These are phyloP conservation scores for Hymenotorrendiella dingleyae DNA, from an alignment of 2,329 filamentous ascomycete species.

Conservation along the genomic window DNA sequence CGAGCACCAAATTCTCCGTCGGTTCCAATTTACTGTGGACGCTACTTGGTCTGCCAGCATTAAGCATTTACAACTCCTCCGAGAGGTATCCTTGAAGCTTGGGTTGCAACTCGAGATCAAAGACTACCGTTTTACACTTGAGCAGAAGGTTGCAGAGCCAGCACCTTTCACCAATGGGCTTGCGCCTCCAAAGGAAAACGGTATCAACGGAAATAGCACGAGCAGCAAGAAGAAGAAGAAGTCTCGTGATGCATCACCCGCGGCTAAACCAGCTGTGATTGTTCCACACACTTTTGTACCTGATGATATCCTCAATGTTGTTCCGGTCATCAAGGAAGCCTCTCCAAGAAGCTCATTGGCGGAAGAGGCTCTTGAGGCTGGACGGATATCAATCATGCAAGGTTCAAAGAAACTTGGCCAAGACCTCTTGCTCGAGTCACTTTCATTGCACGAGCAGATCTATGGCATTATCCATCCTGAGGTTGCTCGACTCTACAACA, in stretches of 20 bases:
- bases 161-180: conserved; percentile 31
- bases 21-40: conserved; percentile 72
- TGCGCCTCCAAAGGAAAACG: conserved; percentile 37
- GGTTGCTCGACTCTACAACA: conserved; percentile 92
- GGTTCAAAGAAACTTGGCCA: conserved; percentile 93
- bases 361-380: conserved; percentile 92
- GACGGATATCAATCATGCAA: conserved; percentile 91
- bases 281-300: conserved; percentile 62
- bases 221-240: conserved; percentile 56
- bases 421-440: conserved; percentile 89
- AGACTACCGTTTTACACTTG: conserved; percentile 59
- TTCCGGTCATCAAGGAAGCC: conserved; percentile 94
- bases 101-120: conserved; percentile 83
- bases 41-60: conserved; percentile 61
- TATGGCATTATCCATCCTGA: conserved; percentile 97
- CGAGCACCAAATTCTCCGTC: conserved; percentile 60
- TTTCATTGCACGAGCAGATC: conserved; percentile 96
- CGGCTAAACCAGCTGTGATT: conserved; percentile 34
- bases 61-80: conserved; percentile 76
- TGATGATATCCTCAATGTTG: conserved; percentile 85
- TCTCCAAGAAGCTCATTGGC: conserved; percentile 84
- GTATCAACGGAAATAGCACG: conserved; percentile 24
- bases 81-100: conserved; percentile 82
- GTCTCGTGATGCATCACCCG: conserved; percentile 46
- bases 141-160: conserved; percentile 30